These are phyloP conservation scores for Boletus bicolor DNA, from an alignment of 768 basidiomycete genomes.

Conservation along the genomic window DNA sequence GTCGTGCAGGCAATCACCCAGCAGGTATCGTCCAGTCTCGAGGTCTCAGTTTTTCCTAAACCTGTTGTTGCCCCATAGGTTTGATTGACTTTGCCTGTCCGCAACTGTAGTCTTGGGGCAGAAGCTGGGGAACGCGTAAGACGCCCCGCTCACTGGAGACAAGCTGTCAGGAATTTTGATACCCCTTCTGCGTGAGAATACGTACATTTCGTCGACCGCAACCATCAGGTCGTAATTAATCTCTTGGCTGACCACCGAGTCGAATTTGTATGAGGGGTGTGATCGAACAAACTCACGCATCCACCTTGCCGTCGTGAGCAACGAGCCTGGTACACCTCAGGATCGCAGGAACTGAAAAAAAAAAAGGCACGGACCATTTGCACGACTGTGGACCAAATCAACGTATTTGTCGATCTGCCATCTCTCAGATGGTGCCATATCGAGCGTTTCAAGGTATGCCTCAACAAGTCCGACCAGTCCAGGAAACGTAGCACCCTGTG, in stretches of 20 bases:
- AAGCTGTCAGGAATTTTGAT: too few relatives aligned
- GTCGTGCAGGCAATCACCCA: too few relatives aligned
- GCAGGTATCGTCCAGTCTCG: conserved; percentile 15
- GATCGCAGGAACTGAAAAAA: neutral
- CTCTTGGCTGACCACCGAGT: conserved; percentile 88
- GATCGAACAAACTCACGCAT: conserved; percentile 87
- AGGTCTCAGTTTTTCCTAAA: conserved; percentile 27
- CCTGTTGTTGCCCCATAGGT: too few relatives aligned
- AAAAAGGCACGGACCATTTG: conserved; percentile 60
- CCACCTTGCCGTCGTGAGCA: conserved; percentile 89
- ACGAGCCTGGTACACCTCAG: conserved; percentile 48
- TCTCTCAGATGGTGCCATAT: conserved; percentile 60
- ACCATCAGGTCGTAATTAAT: conserved; percentile 93
- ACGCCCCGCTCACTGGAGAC: too few relatives aligned
- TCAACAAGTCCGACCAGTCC: conserved; percentile 80
- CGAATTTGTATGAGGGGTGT: conserved; percentile 88
- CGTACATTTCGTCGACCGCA: conserved; percentile 90
- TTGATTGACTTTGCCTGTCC: neutral
- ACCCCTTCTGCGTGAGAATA: conserved; percentile 8
- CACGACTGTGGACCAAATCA: conserved; percentile 70
- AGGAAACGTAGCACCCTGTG: conserved; percentile 62
- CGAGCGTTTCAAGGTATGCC: conserved; percentile 83
- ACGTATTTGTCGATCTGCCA: conserved; percentile 72
- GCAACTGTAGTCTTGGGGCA: conserved; percentile 54
- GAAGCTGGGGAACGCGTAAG: conserved; percentile 25